Evolutionary conservation across 106 monocot genomes (phyloP).

Genomic region (Cymbidium sinense): DNA sequence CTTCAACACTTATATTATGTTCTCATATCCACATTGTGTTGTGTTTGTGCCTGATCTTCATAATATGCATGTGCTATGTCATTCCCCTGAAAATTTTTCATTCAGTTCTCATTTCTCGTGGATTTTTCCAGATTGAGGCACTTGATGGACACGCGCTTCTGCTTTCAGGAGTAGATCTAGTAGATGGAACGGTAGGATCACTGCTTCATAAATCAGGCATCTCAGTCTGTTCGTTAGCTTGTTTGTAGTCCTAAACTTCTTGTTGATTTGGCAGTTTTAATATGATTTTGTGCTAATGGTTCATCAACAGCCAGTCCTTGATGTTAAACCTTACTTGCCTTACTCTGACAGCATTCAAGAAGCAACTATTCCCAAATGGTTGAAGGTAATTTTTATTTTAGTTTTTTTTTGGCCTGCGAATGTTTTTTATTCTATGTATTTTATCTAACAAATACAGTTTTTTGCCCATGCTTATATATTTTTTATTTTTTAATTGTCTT

Average conservation of each 20-base stretch:
- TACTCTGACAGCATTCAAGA: slow-evolving; percentile 72
- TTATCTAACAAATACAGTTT: background rate
- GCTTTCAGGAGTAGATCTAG: slow-evolving; percentile 94
- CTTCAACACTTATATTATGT: too few species aligned
- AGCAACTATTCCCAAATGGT: slow-evolving; percentile 69
- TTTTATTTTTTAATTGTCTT: background rate
- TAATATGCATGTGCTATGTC: too few species aligned
- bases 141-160: slow-evolving; percentile 56
- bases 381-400: slow-evolving; percentile 44
- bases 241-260: slow-evolving; percentile 2
- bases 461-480: background rate
- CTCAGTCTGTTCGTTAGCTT: background rate
- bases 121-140: slow-evolving; percentile 58
- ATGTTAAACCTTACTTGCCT: slow-evolving; percentile 93
- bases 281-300: slow-evolving; percentile 28
- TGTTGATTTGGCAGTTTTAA: slow-evolving; percentile 21
- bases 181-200: slow-evolving; percentile 83
- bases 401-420: too few species aligned
- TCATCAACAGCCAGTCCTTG: slow-evolving; percentile 83
- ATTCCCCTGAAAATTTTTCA: too few species aligned
- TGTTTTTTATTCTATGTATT: too few species aligned
- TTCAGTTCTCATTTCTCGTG: background rate
- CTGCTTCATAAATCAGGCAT: background rate
- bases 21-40: too few species aligned
- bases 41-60: too few species aligned